Conservation (phyloP, 148 eudicot species). For the Chenopodium suecicum region DNA sequence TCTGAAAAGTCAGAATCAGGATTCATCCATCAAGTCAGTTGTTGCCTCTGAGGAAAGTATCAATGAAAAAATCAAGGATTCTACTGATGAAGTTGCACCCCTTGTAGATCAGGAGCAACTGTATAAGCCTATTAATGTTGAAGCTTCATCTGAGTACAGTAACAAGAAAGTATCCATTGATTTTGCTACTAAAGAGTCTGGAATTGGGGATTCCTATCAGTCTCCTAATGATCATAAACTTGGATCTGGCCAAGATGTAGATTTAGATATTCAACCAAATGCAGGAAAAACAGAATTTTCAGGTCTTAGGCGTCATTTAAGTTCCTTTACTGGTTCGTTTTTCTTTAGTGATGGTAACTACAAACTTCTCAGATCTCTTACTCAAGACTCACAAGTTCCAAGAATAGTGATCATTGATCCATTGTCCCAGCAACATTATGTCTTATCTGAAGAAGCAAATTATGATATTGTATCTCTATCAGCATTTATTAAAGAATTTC, state of each 20-base stretch:
- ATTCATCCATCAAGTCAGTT: constrained; percentile 26
- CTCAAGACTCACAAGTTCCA: constrained; percentile 56
- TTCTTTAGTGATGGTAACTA: constrained; percentile 66
- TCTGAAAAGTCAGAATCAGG: constrained; percentile 26
- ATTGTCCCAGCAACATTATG: constrained; percentile 60
- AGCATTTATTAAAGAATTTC: constrained; percentile 52
- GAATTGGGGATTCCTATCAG: constrained; percentile 27
- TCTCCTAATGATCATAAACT: constrained; percentile 19
- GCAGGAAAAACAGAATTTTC: constrained; percentile 18
- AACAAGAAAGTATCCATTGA: constrained; percentile 17
- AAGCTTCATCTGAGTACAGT: constrained; percentile 23
- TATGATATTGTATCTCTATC: constrained; percentile 43
- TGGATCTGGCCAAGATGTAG: constrained; percentile 29
- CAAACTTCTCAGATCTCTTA: constrained; percentile 63
- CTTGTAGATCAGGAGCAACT: constrained; percentile 12
- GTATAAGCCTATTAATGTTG: constrained; percentile 27
- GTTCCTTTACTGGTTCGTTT: constrained; percentile 48
- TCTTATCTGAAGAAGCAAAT: constrained; percentile 46
- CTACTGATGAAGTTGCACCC: constrained; percentile 21
- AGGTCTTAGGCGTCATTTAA: constrained; percentile 25
- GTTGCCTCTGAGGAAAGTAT: constrained; percentile 31
- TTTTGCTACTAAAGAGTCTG: constrained; percentile 20
- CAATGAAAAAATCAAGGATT: constrained; percentile 26
- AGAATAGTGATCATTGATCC: constrained; percentile 75
- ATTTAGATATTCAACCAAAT: constrained; percentile 30